These are phyloP conservation scores for Metschnikowia shivogae DNA, from an alignment of 805 yeast species.

Conservation along the genomic window DNA sequence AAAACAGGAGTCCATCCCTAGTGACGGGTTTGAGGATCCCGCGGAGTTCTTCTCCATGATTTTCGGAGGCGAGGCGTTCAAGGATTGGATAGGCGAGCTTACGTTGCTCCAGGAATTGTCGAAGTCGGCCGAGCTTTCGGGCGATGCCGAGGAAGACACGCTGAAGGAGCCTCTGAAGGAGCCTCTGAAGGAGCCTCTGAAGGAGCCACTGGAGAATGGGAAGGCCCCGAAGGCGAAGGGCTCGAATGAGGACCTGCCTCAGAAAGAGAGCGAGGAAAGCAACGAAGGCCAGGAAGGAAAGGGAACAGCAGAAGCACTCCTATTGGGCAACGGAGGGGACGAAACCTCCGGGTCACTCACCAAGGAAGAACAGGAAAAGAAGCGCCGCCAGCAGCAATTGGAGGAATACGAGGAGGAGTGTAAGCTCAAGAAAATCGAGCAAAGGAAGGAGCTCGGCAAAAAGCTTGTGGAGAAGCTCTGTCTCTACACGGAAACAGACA, in stretches of 20 bases:
- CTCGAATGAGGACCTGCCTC: background rate
- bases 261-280: background rate
- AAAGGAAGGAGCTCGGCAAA: slow-evolving; percentile 56
- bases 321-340: slow-evolving; percentile 15
- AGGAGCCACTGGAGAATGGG: background rate
- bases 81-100: slow-evolving; percentile 45
- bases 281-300: background rate
- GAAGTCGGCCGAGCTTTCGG: slow-evolving; percentile 41
- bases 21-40: slow-evolving; percentile 66
- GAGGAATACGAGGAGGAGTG: slow-evolving; percentile 78
- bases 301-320: slow-evolving; percentile 7
- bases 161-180: background rate
- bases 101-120: slow-evolving; percentile 46
- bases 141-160: slow-evolving; percentile 22
- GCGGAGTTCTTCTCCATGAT: slow-evolving; percentile 63
- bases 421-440: slow-evolving; percentile 57
- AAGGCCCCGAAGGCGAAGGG: background rate
- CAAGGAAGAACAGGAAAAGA: slow-evolving; percentile 41
- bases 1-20: slow-evolving; percentile 65
- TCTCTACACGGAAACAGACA: slow-evolving; percentile 41
- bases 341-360: slow-evolving; percentile 15
- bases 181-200: background rate
- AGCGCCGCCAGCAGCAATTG: slow-evolving; percentile 45
- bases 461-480: slow-evolving; percentile 49
- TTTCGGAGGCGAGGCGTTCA: slow-evolving; percentile 89